Evolutionary conservation across 441 rosid species (phyloP).

Genomic region (Mallotus japonicus): DNA sequence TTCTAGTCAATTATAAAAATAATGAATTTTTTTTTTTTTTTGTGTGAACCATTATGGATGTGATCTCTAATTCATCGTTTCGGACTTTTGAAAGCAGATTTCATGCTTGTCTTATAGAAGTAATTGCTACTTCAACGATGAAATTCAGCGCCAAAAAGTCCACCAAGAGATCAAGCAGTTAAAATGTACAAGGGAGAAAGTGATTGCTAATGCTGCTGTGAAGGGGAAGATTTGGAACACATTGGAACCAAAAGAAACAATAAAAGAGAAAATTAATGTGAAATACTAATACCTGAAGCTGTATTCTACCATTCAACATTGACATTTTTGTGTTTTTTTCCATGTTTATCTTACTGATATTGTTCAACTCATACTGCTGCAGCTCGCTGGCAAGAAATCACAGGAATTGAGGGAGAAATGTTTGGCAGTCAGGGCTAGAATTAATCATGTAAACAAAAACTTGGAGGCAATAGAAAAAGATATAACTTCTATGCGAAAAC

Average conservation of each 20-base stretch:
- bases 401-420: not conserved
- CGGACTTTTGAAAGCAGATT: not conserved
- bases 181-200: constrained; percentile 17
- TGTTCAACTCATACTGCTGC: not conserved
- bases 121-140: not conserved
- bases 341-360: not conserved
- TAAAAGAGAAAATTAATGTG: constrained; percentile 16
- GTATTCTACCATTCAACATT: no score
- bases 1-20: not conserved
- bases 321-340: not conserved
- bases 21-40: not conserved
- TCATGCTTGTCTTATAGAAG: not conserved
- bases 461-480: not conserved
- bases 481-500: not conserved
- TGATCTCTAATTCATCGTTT: not conserved
- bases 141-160: not conserved
- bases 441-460: not conserved
- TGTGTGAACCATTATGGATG: not conserved
- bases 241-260: constrained; percentile 19
- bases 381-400: not conserved
- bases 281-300: no score
- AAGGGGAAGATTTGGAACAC: constrained; percentile 31
- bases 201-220: constrained; percentile 24
- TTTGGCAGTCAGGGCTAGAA: not conserved
- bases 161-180: constrained; percentile 5